Evolutionary conservation across 805 yeast genomes (phyloP).

Genomic region (Candida khao-thaluensis): DNA sequence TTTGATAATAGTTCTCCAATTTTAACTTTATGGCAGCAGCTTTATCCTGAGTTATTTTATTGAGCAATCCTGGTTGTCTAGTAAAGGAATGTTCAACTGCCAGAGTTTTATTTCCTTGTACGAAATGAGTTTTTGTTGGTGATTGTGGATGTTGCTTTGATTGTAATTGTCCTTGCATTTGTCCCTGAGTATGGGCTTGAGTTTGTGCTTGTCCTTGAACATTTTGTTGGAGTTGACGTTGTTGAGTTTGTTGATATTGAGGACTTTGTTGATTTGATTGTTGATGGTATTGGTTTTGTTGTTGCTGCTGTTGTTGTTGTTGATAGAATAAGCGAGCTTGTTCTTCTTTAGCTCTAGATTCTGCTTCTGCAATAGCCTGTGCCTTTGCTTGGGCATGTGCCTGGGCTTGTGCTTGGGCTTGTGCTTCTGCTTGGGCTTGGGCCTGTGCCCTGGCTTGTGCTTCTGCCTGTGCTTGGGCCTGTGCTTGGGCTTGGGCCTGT

Average conservation of each 20-base stretch:
- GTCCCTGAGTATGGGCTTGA: not conserved
- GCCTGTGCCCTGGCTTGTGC: not conserved
- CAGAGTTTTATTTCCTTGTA: conserved; percentile 1
- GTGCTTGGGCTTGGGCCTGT: conserved; percentile 9
- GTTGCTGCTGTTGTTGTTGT: conserved; percentile 8
- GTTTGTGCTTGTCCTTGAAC: not conserved
- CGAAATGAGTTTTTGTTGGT: not conserved
- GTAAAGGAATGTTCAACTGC: conserved; percentile 62
- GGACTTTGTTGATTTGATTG: conserved; percentile 9
- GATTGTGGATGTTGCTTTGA: not conserved
- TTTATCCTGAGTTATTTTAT: conserved; percentile 74
- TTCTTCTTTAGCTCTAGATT: conserved; percentile 7
- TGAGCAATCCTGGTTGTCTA: conserved; percentile 76
- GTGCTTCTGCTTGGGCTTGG: conserved; percentile 12
- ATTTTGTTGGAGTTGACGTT: not conserved
- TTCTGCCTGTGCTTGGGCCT: conserved; percentile 3
- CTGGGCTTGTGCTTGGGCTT: conserved; percentile 9
- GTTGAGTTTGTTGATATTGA: conserved; percentile 1
- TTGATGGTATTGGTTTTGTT: conserved; percentile 7
- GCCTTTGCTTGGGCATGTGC: conserved; percentile 6
- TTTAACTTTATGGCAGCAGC: conserved; percentile 81
- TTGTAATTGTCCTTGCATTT: conserved; percentile 1
- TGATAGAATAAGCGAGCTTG: conserved; percentile 9
- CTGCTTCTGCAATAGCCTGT: conserved; percentile 13
- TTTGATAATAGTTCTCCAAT: conserved; percentile 80